Conservation (phyloP, 164 flowering plant genomes). For the Echeveria elegans region DNA sequence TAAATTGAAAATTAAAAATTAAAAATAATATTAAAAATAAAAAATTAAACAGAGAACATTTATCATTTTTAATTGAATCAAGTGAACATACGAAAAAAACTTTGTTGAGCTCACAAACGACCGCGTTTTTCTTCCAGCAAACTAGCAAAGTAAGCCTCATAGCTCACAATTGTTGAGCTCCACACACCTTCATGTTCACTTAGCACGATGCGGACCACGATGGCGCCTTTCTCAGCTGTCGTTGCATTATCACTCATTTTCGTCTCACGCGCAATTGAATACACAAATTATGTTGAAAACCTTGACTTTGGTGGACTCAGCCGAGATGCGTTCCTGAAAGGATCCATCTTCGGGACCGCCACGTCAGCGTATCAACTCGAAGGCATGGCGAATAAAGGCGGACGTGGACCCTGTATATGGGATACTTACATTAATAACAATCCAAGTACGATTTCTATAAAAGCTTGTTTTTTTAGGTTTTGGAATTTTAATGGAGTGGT, state of each 20-base stretch:
- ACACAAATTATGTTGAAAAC: neutral
- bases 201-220: too few species aligned
- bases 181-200: neutral
- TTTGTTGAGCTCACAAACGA: too few species aligned
- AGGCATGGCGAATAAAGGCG: neutral
- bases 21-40: too few species aligned
- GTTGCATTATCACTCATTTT: neutral
- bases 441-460: neutral
- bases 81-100: too few species aligned
- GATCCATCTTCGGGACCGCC: neutral
- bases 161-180: neutral
- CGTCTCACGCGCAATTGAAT: neutral
- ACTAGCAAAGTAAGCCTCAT: too few species aligned
- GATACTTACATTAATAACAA: neutral
- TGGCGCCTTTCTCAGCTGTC: neutral
- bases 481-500: too few species aligned
- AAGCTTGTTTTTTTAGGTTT: neutral
- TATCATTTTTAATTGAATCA: too few species aligned
- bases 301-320: neutral
- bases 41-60: too few species aligned
- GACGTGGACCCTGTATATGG: constrained; percentile 1
- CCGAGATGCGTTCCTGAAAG: neutral
- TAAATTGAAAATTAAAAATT: too few species aligned
- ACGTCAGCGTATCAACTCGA: constrained; percentile 7
- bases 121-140: too few species aligned